Evolutionary conservation across 805 yeast genomes (phyloP).

Genomic region (Isabelozyma gotoi): DNA sequence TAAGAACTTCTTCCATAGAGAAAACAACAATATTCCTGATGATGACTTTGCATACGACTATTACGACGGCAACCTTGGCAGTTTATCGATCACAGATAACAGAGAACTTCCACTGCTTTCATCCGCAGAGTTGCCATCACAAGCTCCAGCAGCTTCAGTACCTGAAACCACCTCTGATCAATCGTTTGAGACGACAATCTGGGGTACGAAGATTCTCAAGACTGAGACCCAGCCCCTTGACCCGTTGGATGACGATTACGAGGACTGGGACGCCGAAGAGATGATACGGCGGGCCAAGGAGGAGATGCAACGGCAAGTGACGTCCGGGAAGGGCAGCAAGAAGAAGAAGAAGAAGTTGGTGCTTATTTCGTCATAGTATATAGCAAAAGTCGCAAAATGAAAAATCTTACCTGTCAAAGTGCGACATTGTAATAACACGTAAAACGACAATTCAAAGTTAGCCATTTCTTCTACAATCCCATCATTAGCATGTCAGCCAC

Average conservation of each 20-base stretch:
- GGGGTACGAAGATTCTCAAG: slow-evolving; percentile 69
- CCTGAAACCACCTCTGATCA: slow-evolving; percentile 9
- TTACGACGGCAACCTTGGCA: slow-evolving; percentile 25
- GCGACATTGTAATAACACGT: neutral
- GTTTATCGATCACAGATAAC: slow-evolving; percentile 33
- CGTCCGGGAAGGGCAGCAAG: slow-evolving; percentile 20
- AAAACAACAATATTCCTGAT: slow-evolving; percentile 43
- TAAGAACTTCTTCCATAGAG: slow-evolving; percentile 57
- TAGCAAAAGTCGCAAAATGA: neutral
- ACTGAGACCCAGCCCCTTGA: slow-evolving; percentile 13
- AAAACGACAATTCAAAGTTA: no score
- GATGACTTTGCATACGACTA: slow-evolving; percentile 25
- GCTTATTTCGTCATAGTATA: slow-evolving; percentile 23
- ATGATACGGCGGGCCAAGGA: slow-evolving; percentile 53
- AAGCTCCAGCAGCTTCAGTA: slow-evolving; percentile 5
- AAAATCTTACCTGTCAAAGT: neutral
- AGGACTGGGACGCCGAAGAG: slow-evolving; percentile 50
- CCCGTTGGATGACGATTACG: slow-evolving; percentile 28
- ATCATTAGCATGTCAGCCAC: slow-evolving; percentile 4
- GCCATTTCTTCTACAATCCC: neutral
- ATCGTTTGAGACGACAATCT: slow-evolving; percentile 53
- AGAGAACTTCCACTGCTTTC: slow-evolving; percentile 31
- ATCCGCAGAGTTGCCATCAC: slow-evolving; percentile 3
- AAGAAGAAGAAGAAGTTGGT: slow-evolving; percentile 49
- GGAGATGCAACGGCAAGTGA: slow-evolving; percentile 35